Evolutionary conservation across 1,139 yeast genomes (phyloP).

Genomic region (Dujonia santamariae): DNA sequence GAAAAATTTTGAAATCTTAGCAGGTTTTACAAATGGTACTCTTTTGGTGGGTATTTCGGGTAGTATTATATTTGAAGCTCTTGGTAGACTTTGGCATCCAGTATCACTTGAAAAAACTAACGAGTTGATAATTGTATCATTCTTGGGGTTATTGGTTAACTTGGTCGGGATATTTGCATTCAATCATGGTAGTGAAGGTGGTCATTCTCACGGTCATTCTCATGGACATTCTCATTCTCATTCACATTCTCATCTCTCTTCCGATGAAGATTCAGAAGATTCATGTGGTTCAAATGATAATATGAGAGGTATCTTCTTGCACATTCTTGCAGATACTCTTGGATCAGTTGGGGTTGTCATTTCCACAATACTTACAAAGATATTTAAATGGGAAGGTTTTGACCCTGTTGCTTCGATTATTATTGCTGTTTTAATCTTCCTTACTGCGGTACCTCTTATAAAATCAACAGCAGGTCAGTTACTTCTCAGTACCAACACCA

Average conservation of each 20-base stretch:
- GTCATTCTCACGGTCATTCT: conserved; percentile 33
- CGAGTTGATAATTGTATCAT: conserved; percentile 83
- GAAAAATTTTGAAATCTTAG: conserved; percentile 79
- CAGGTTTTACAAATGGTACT: conserved; percentile 95
- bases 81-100: conserved; percentile 77
- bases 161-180: conserved; percentile 92
- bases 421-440: conserved; percentile 75
- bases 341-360: conserved; percentile 96
- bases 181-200: conserved; percentile 65
- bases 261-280: conserved; percentile 21
- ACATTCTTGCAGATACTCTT: conserved; percentile 89
- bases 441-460: conserved; percentile 81
- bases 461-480: conserved; percentile 77
- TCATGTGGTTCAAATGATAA: conserved; percentile 67
- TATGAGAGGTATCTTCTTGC: conserved; percentile 92
- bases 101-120: conserved; percentile 73
- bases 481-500: conserved; percentile 55
- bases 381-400: conserved; percentile 61
- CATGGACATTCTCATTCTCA: conserved; percentile 35
- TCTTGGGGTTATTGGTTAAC: conserved; percentile 82
- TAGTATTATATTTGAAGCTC: conserved; percentile 83
- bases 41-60: conserved; percentile 82
- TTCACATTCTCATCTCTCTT: conserved; percentile 29
- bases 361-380: conserved; percentile 68
- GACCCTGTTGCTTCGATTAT: conserved; percentile 92